Base-by-base conservation (phyloP, 129 eudicot species). In the Escallonia herrerae region DNA sequence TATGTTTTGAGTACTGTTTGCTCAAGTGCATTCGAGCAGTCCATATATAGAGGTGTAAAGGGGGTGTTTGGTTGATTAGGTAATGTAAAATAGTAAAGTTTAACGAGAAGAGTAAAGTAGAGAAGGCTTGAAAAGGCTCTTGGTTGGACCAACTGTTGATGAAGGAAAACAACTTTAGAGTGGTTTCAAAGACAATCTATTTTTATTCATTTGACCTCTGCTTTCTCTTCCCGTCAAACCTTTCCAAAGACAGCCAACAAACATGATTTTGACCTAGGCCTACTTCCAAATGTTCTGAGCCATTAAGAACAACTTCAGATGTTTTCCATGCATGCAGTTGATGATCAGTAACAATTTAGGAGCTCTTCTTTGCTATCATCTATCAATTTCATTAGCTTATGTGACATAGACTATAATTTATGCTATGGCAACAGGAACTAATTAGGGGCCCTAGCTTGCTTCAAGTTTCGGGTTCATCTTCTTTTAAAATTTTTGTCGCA, bases 161-260 rank as follows among this genome's bases (percentile, higher is more conserved):
- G 77, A 66, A 60, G 55, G 64, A 55, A 41, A 65, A 66, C 76
- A 66, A 77, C 73, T 77, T 40, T 77, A 66, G 81, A 72, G 81
- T 77, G 70, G 53, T 56, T 56, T 48, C 38, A 61, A 79, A 71
- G 76, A 52, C 61, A 66, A 53, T 66, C 61, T 8, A 14, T 40
- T 22, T 22, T 8, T 43, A 3, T 6, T 66, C 53, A 42, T 41
- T 6, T 40, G 44, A 13, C 14, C 15, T 62, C 54, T 44, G 5
- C 33, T 53, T 53, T 53, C 14, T 39, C 10, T 59, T 8, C 43
- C 56, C 13, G 63, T 62, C 55, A 71, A 61, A 22, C 7, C 60
- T 60, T 67, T 49, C 72, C 58, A 53, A 4, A 53, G 7, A 53
- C 2, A 53, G 14, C 58, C 58, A n/a, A 22, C 33, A 22, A n/a